Conservation (phyloP, 2,329 filamentous ascomycete species). For the Paracamarosporium sp. region DNA sequence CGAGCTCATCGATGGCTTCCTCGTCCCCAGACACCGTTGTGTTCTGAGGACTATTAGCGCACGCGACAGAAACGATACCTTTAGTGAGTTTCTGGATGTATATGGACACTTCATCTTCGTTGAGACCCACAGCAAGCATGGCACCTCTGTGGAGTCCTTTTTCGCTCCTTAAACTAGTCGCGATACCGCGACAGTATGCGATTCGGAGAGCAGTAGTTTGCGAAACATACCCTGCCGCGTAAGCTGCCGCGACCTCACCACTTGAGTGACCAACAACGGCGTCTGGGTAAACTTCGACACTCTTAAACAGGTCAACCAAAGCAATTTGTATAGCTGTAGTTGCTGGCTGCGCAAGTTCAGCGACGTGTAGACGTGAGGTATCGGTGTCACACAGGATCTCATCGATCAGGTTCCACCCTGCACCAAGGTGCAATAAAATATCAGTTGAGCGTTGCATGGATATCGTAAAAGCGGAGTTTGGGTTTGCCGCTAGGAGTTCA, state of each 20-base stretch:
- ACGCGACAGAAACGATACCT: constrained; percentile 35
- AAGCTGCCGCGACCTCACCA: constrained; percentile 43
- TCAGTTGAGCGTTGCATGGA: constrained; percentile 1
- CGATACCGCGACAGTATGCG: constrained; percentile 10
- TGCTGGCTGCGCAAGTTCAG: constrained; percentile 21
- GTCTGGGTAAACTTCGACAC: constrained; percentile 12
- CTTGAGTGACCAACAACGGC: constrained; percentile 37
- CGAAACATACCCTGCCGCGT: constrained; percentile 16
- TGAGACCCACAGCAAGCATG: constrained; percentile 36
- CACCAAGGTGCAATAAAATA: neutral
- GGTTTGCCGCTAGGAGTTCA: constrained; percentile 11
- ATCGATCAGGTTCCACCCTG: neutral
- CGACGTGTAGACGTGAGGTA: neutral
- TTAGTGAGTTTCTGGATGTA: constrained; percentile 11
- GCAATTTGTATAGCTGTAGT: constrained; percentile 29
- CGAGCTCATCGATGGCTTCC: constrained; percentile 43
- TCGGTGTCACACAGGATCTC: neutral
- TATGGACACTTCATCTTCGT: constrained; percentile 4
- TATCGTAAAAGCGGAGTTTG: neutral
- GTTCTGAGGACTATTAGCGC: neutral
- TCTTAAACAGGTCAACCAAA: constrained; percentile 27
- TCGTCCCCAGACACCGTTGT: constrained; percentile 47
- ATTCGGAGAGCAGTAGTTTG: constrained; percentile 9
- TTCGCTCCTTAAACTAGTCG: neutral
- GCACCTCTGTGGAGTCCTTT: constrained; percentile 12